Evolutionary conservation across 2,329 filamentous ascomycete genomes (phyloP).

Genomic region (Samsoniella hepiali): DNA sequence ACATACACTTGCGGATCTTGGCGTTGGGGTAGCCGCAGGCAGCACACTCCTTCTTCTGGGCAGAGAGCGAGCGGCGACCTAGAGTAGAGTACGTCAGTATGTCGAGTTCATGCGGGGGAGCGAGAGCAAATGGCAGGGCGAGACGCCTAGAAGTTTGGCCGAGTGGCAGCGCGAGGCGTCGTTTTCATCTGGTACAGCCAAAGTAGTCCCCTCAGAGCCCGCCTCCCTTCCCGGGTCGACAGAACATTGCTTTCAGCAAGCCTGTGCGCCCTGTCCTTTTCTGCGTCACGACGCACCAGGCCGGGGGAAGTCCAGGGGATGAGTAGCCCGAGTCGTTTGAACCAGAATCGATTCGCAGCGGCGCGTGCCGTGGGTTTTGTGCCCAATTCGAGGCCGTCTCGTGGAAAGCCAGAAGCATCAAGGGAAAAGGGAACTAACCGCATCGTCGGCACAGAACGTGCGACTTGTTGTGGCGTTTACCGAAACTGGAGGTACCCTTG

Average conservation of each 20-base stretch:
- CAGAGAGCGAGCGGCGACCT: constrained; percentile 97
- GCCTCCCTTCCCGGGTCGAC: not conserved
- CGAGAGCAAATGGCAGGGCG: no score
- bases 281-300: no score
- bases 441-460: constrained; percentile 98
- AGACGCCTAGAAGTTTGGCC: not conserved
- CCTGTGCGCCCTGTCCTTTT: no score
- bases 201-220: not conserved
- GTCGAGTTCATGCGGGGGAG: not conserved
- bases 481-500: constrained; percentile 57
- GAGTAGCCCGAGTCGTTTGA: no score
- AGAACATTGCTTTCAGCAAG: no score
- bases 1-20: constrained; percentile 98
- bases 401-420: constrained; percentile 17
- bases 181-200: not conserved
- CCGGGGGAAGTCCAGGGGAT: no score
- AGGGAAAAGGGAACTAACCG: constrained; percentile 61
- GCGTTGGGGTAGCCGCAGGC: constrained; percentile 94
- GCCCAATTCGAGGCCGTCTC: not conserved
- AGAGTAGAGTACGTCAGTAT: constrained; percentile 19
- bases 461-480: constrained; percentile 89
- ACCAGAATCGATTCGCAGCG: not conserved
- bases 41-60: constrained; percentile 98
- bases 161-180: not conserved
- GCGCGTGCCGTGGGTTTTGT: not conserved